Conservation (phyloP, 2,329 filamentous ascomycete genomes). For the Neopestalotiopsis sp. region DNA sequence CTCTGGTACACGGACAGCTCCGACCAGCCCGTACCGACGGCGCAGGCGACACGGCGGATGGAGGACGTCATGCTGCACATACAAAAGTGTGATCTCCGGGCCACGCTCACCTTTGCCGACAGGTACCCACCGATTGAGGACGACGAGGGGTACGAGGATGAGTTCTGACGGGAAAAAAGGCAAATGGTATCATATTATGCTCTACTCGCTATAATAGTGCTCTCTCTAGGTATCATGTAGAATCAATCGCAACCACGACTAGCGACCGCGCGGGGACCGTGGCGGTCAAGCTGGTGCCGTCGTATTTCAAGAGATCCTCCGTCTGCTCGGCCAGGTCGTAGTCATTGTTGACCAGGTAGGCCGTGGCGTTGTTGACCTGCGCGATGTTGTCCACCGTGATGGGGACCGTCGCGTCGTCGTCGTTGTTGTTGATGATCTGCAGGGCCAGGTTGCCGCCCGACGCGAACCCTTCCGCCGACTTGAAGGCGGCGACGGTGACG, state of each 20-base stretch:
- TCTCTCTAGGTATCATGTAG: background rate
- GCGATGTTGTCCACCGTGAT: background rate
- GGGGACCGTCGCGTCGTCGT: background rate
- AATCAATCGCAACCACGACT: background rate
- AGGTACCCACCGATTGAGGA: background rate
- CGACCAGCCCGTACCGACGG: background rate
- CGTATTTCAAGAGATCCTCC: background rate
- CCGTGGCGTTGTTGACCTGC: conserved; percentile 2
- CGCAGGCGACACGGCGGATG: background rate
- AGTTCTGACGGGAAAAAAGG: background rate
- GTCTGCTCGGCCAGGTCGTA: background rate
- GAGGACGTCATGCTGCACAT: background rate
- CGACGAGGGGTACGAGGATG: background rate
- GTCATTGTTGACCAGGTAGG: conserved; percentile 10
- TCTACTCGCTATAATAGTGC: background rate
- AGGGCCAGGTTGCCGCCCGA: conserved; percentile 9
- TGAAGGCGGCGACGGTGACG: conserved; percentile 8
- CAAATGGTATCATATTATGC: background rate
- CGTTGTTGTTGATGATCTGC: conserved; percentile 12
- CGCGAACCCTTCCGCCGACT: conserved; percentile 1
- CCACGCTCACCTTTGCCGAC: background rate
- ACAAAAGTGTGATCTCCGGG: background rate
- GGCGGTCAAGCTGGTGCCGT: background rate
- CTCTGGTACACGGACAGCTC: background rate
- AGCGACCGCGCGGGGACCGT: conserved; percentile 3